phyloP scores from a whole-genome alignment of 2,329 filamentous ascomycete genomes.

The Penicillium sp. region DNA sequence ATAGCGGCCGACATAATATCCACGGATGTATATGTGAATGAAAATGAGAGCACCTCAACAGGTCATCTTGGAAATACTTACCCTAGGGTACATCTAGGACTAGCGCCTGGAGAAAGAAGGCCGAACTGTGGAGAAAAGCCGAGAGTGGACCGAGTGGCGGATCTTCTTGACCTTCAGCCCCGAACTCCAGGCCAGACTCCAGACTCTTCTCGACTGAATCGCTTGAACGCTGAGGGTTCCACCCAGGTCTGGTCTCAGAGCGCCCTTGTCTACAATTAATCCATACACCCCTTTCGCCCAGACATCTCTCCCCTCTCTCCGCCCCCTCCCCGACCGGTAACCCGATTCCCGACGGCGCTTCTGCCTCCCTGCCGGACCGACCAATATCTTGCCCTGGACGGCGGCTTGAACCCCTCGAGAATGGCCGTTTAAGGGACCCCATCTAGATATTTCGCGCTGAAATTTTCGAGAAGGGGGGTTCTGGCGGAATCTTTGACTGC shows the following conservation, averaged over 20 bases:
- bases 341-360: constrained; percentile 5
- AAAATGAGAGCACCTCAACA: no score
- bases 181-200: constrained; percentile 14
- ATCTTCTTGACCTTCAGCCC: constrained; percentile 23
- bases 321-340: background rate
- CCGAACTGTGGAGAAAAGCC: constrained; percentile 9
- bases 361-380: constrained; percentile 10
- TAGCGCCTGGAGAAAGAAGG: background rate
- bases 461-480: background rate
- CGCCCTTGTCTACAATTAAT: background rate
- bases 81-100: no score
- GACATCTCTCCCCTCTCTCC: no score
- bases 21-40: no score
- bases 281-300: background rate
- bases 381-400: constrained; percentile 7
- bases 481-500: constrained; percentile 9
- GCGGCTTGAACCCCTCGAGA: constrained; percentile 13
- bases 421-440: constrained; percentile 17
- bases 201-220: constrained; percentile 18
- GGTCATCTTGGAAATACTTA: no score
- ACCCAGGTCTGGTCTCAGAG: background rate
- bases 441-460: background rate
- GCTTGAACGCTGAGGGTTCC: no score
- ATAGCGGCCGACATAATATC: no score
- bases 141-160: constrained; percentile 25